Conservation (phyloP, 2,329 filamentous ascomycete species). For the Plectosphaerella cucumerina region DNA sequence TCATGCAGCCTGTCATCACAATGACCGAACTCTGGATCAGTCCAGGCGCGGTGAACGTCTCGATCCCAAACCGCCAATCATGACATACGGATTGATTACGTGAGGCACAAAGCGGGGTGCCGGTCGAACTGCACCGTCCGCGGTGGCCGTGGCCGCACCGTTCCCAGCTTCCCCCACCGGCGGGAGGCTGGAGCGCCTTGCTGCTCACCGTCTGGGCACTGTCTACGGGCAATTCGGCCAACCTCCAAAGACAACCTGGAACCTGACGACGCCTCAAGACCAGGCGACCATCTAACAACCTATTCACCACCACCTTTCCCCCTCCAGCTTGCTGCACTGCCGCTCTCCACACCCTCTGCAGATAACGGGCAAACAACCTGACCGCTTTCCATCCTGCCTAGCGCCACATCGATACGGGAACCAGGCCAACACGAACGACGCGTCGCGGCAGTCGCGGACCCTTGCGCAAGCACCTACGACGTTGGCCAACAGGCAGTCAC, state of each 20-base stretch:
- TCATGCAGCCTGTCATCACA: neutral
- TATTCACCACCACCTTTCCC: neutral
- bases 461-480: neutral
- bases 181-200: neutral
- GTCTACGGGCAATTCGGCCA: neutral
- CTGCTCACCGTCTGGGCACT: neutral
- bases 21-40: neutral
- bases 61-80: constrained; percentile 7
- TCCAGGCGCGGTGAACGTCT: no score
- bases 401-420: constrained; percentile 2
- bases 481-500: neutral
- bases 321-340: constrained; percentile 1
- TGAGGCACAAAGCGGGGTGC: neutral
- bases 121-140: neutral
- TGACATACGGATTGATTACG: constrained; percentile 4
- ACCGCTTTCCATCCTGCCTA: neutral
- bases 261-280: neutral
- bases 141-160: no score
- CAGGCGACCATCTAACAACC: neutral
- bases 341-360: neutral
- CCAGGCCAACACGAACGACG: constrained; percentile 1
- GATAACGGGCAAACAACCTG: neutral
- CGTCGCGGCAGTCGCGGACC: constrained; percentile 13
- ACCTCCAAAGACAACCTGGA: neutral
- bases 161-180: neutral